phyloP scores from a whole-genome alignment of 495 filamentous ascomycete species.

The Penicillium lividum region DNA sequence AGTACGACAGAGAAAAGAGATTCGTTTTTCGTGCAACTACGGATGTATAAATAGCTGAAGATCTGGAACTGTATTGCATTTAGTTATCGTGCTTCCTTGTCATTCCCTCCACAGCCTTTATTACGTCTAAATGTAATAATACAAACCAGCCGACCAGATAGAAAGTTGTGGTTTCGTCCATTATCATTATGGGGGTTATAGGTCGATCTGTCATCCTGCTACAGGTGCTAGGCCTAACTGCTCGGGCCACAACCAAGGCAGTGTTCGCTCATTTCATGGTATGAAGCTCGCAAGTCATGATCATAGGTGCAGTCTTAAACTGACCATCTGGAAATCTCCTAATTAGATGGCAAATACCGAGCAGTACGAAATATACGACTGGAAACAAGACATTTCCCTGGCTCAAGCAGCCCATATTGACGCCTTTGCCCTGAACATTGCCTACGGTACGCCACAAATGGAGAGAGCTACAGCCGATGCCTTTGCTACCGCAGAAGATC shows the following conservation, averaged over 20 bases:
- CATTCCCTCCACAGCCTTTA: neutral
- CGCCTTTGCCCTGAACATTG: conserved; percentile 74
- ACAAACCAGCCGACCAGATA: neutral
- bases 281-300: neutral
- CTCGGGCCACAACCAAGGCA: conserved; percentile 19
- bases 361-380: conserved; percentile 43
- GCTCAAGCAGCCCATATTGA: conserved; percentile 67
- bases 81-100: neutral
- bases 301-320: neutral
- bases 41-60: neutral
- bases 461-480: conserved; percentile 49
- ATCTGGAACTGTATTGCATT: neutral
- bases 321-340: neutral
- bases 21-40: neutral
- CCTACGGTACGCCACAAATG: conserved; percentile 47
- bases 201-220: neutral
- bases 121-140: neutral
- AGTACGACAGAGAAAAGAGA: neutral
- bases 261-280: conserved; percentile 44
- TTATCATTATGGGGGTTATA: neutral
- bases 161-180: neutral
- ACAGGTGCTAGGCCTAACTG: neutral
- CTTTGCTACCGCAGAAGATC: conserved; percentile 54
- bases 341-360: conserved; percentile 28
- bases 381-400: conserved; percentile 57